phyloP scores from a whole-genome alignment of 495 filamentous ascomycete species.

The Aspergillus ostianus region DNA sequence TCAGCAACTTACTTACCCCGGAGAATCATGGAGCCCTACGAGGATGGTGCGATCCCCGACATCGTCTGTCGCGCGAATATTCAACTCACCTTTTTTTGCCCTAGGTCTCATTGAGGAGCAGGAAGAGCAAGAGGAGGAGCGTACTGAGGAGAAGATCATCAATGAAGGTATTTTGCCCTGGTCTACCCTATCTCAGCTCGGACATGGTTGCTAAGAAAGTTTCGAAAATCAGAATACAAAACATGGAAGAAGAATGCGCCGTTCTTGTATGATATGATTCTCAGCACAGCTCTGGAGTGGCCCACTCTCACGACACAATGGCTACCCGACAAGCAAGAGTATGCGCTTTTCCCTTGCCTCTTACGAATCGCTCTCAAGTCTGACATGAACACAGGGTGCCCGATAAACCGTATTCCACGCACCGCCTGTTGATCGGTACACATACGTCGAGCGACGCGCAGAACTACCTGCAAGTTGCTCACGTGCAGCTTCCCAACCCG shows the following conservation, averaged over 20 bases:
- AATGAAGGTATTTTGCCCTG: slow-evolving; percentile 69
- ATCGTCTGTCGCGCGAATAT: slow-evolving; percentile 7
- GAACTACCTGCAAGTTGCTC: slow-evolving; percentile 94
- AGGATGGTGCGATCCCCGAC: slow-evolving; percentile 31
- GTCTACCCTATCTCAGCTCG: neutral
- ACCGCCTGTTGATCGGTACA: slow-evolving; percentile 90
- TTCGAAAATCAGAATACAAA: slow-evolving; percentile 76
- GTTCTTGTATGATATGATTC: slow-evolving; percentile 95
- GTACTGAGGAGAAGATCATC: slow-evolving; percentile 78
- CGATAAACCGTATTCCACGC: slow-evolving; percentile 82
- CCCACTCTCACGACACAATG: slow-evolving; percentile 97
- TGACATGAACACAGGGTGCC: slow-evolving; percentile 52
- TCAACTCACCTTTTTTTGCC: slow-evolving; percentile 18
- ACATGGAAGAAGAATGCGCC: slow-evolving; percentile 99
- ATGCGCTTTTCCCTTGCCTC: slow-evolving; percentile 20
- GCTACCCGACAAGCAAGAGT: slow-evolving; percentile 94
- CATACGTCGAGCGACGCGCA: slow-evolving; percentile 84
- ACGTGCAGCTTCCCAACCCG: slow-evolving; percentile 84
- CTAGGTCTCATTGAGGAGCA: slow-evolving; percentile 43
- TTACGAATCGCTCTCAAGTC: neutral
- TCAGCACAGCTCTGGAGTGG: slow-evolving; percentile 95
- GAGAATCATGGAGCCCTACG: slow-evolving; percentile 40
- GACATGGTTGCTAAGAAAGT: slow-evolving; percentile 12
- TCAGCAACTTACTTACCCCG: neutral
- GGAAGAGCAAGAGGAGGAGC: slow-evolving; percentile 67